These are phyloP conservation scores for Fraxinus greggii DNA, from an alignment of 305 asterid genomes.

Conservation along the genomic window DNA sequence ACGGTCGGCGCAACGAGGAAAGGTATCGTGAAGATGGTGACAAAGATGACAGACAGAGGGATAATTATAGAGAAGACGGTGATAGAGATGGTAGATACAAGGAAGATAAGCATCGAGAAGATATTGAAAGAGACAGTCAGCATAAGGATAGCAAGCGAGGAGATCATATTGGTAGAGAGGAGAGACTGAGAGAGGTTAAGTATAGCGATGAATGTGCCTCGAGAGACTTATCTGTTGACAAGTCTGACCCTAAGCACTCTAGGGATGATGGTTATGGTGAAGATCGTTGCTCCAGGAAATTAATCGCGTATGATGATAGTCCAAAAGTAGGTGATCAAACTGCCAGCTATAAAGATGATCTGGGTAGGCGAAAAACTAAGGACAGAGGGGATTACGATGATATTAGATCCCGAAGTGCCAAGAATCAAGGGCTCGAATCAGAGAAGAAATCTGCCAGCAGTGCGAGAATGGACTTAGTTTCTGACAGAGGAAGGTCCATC, in stretches of 20 bases:
- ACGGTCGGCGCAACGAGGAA: constrained; percentile 38
- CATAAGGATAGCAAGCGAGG: constrained; percentile 59
- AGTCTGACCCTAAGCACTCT: constrained; percentile 57
- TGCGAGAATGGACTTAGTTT: constrained; percentile 43
- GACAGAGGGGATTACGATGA: constrained; percentile 69
- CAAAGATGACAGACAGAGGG: constrained; percentile 47
- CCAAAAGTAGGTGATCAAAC: constrained; percentile 64
- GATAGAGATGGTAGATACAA: constrained; percentile 44
- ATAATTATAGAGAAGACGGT: constrained; percentile 47
- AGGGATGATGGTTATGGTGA: constrained; percentile 62
- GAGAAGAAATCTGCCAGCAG: constrained; percentile 60
- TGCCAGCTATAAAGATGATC: constrained; percentile 67
- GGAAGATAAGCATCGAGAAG: constrained; percentile 65
- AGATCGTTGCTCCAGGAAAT: constrained; percentile 61
- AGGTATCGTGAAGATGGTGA: constrained; percentile 58
- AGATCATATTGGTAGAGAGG: constrained; percentile 66
- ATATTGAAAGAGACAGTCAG: constrained; percentile 52
- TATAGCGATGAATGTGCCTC: constrained; percentile 58
- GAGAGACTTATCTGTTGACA: constrained; percentile 65
- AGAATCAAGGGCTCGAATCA: constrained; percentile 62
- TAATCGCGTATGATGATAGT: constrained; percentile 58
- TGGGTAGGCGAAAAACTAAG: constrained; percentile 57
- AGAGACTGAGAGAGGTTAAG: constrained; percentile 59
- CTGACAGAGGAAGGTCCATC: constrained; percentile 69
- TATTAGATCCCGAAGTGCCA: constrained; percentile 57